These are phyloP conservation scores for Kalanchoe fedtschenkoi DNA, from an alignment of 164 flowering plant species.

Conservation along the genomic window DNA sequence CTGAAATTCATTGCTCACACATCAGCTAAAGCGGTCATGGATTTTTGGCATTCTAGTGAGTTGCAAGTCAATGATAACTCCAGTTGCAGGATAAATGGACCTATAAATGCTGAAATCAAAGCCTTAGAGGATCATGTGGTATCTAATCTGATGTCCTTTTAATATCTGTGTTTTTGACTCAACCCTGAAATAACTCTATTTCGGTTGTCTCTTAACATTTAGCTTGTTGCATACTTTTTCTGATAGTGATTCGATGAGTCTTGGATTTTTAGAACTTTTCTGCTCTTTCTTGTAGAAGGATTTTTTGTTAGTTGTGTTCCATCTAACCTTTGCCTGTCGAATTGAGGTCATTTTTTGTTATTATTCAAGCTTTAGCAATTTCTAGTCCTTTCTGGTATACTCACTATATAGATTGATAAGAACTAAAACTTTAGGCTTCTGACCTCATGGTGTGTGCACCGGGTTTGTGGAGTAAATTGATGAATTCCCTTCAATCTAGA, in stretches of 20 bases:
- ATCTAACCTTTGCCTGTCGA: too few relatives aligned
- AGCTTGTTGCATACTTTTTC: neutral
- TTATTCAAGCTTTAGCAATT: neutral
- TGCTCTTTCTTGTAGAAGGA: neutral
- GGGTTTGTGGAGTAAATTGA: neutral
- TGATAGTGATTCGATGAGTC: too few relatives aligned
- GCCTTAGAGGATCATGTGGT: neutral
- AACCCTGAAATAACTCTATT: neutral
- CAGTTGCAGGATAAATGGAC: neutral
- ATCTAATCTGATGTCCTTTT: neutral
- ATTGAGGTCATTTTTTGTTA: neutral
- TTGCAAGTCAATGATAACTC: constrained; percentile 3
- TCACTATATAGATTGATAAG: neutral
- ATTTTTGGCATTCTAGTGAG: constrained; percentile 80
- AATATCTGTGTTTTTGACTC: neutral
- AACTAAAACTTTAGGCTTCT: neutral
- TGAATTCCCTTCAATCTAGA: neutral
- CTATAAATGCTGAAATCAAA: neutral
- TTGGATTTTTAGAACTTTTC: neutral
- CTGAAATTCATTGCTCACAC: constrained; percentile 44
- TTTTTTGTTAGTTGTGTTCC: neutral
- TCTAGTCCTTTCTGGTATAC: too few relatives aligned
- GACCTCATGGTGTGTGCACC: neutral
- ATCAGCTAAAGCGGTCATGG: constrained; percentile 63
- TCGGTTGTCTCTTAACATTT: too few relatives aligned